Base-by-base conservation (phyloP, 306 rosid genomes). In the Astragalus membranaceus region DNA sequence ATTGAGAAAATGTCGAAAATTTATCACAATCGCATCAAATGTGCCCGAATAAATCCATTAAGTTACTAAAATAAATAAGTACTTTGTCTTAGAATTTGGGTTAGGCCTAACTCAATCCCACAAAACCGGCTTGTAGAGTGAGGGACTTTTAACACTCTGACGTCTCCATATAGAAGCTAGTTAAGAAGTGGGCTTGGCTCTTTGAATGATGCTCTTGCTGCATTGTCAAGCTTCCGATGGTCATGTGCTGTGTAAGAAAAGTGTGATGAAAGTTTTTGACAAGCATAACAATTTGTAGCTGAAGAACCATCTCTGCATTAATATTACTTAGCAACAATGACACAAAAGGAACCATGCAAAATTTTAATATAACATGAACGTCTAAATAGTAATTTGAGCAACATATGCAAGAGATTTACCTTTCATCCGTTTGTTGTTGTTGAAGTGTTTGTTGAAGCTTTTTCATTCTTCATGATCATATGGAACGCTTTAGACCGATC, bases 391-490 rank as follows among this genome's bases (percentile, higher is more conserved):
- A 20, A 20, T 20, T 20, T 20, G 23, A 20, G 23, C 23, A 20
- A 20, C 23, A 57, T 42, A n/a, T 26, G 52, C 20, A 67, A 43
- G 67, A n/a, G 20, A 55, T 64, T 30, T 77, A 83, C 84, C 91
- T 74, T 84, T 73, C 55, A 85, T 80, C 50, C 82, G 67, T 74
- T 82, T 54, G 90, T 85, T 7, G 98, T 82, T 54, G 90, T 85
- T 7, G 98, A 26, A 89, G 57, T 82, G 57, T 70, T 80, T 54
- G 92, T 90, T 8, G 98, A 90, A 69, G 98, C 90, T 74, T 93
- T 90, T 73, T 93, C 98, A 70, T 90, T 91, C 80, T 93, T 93
- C 90, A 93, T 85, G 29, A 93, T 90, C 98, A 84, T 84, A 72
- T 93, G 98, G 82, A 88, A 90, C 3, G 93, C 77, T 82, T 93